Conservation (phyloP, 2,329 filamentous ascomycete genomes). For the Ceratocystis diversiconidia region DNA sequence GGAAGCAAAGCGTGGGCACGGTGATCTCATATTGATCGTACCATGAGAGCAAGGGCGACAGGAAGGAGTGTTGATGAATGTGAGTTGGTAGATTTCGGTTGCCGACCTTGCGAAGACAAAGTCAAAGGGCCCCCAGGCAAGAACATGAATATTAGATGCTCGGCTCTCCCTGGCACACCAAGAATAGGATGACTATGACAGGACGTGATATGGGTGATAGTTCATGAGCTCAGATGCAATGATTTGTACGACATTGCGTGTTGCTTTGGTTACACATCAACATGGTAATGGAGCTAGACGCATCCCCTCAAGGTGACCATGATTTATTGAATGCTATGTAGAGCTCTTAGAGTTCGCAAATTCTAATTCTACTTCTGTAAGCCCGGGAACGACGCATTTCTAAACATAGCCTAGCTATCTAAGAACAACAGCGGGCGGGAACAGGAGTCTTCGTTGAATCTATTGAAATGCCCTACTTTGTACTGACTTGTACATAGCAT, state of each 20-base stretch:
- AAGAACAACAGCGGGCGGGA: too few species aligned
- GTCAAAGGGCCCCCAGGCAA: too few species aligned
- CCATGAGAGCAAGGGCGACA: background rate
- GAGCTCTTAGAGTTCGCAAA: background rate
- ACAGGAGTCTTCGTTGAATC: too few species aligned
- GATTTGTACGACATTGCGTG: background rate
- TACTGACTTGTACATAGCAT: too few species aligned
- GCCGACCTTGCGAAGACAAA: too few species aligned
- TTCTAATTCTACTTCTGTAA: too few species aligned
- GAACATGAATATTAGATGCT: too few species aligned
- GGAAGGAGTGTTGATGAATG: background rate
- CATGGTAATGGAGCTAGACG: background rate
- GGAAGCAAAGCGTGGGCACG: background rate
- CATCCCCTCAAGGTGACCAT: background rate
- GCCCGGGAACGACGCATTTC: too few species aligned
- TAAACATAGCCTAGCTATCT: too few species aligned
- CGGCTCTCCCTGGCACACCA: too few species aligned
- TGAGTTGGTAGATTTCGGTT: too few species aligned
- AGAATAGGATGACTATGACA: background rate
- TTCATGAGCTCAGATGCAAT: background rate
- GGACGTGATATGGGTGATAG: background rate
- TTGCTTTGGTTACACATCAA: background rate
- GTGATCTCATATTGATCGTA: background rate
- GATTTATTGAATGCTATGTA: background rate
- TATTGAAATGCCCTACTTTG: too few species aligned